phyloP scores from a whole-genome alignment of 1,284 basidiomycete species.

The Leccinum pachyderme region DNA sequence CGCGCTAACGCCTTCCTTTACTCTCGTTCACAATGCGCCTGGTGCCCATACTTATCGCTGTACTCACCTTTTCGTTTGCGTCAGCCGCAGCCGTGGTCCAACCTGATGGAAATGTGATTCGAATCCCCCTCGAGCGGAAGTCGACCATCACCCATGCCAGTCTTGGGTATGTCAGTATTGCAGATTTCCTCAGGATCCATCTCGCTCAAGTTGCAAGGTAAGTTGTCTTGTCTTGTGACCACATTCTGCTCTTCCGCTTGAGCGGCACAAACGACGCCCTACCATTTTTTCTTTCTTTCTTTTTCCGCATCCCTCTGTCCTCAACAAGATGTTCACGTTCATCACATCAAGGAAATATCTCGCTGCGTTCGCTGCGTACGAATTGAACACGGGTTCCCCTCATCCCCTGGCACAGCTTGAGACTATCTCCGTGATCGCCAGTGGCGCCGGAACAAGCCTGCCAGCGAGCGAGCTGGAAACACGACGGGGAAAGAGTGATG shows the following conservation, averaged over 20 bases:
- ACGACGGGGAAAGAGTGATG: slow-evolving; percentile 6
- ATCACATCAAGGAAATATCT: slow-evolving; percentile 36
- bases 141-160: slow-evolving; percentile 10
- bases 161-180: slow-evolving; percentile 3
- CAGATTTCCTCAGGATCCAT: slow-evolving; percentile 16
- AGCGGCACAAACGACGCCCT: neutral
- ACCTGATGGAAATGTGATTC: slow-evolving; percentile 10
- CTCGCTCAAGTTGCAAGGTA: slow-evolving; percentile 16
- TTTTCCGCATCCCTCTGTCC: neutral
- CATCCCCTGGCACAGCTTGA: slow-evolving; percentile 32
- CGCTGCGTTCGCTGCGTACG: slow-evolving; percentile 36
- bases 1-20: neutral
- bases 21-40: slow-evolving; percentile 17
- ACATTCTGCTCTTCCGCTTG: neutral
- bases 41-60: slow-evolving; percentile 11
- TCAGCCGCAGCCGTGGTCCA: neutral
- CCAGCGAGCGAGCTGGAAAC: slow-evolving; percentile 7
- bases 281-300: too few species aligned
- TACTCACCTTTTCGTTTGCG: slow-evolving; percentile 16
- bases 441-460: neutral
- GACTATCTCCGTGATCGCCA: slow-evolving; percentile 8
- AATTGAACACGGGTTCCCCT: slow-evolving; percentile 38
- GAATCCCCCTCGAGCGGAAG: slow-evolving; percentile 24
- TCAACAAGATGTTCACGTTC: neutral
- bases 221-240: slow-evolving; percentile 4